Conservation (phyloP, 2,329 filamentous ascomycete species). For the Neonectria faginata region DNA sequence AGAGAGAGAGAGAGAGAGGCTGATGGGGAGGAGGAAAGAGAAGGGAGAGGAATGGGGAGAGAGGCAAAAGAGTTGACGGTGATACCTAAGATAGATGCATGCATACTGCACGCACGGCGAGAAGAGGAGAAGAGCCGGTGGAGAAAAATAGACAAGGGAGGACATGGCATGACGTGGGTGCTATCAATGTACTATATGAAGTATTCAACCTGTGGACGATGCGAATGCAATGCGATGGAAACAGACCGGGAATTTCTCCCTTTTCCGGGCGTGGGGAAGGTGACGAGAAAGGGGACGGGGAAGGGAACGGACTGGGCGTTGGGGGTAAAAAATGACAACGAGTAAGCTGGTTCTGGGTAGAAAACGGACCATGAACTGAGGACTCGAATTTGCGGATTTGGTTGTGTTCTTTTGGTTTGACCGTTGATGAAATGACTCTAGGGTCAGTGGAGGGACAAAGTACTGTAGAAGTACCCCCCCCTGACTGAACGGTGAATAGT, state of each 20-base stretch:
- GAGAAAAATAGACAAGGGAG: constrained; percentile 12
- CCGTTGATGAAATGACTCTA: too few relatives aligned
- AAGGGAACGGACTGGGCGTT: constrained; percentile 4
- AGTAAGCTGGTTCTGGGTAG: too few relatives aligned
- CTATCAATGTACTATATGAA: neutral
- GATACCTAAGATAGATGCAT: neutral
- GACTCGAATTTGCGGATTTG: neutral
- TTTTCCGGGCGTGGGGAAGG: neutral
- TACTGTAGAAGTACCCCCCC: neutral
- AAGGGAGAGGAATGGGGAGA: neutral
- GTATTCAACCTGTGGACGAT: neutral
- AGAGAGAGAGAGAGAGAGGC: neutral
- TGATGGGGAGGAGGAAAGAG: neutral
- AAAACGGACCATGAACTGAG: neutral
- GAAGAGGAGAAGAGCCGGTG: constrained; percentile 7
- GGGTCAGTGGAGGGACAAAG: neutral
- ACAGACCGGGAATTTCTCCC: constrained; percentile 9
- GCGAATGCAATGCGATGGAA: constrained; percentile 1
- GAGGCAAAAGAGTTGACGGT: neutral
- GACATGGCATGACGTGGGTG: neutral
- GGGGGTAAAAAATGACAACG: neutral
- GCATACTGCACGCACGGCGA: neutral
- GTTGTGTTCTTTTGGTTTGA: too few relatives aligned
- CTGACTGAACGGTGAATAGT: neutral
- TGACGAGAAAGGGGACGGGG: neutral